A percentile compares a stretch with the other conserved stretches of the same genome.
Conservation (phyloP, 2,329 filamentous ascomycete species). For the Aspergillus tamarii region DNA sequence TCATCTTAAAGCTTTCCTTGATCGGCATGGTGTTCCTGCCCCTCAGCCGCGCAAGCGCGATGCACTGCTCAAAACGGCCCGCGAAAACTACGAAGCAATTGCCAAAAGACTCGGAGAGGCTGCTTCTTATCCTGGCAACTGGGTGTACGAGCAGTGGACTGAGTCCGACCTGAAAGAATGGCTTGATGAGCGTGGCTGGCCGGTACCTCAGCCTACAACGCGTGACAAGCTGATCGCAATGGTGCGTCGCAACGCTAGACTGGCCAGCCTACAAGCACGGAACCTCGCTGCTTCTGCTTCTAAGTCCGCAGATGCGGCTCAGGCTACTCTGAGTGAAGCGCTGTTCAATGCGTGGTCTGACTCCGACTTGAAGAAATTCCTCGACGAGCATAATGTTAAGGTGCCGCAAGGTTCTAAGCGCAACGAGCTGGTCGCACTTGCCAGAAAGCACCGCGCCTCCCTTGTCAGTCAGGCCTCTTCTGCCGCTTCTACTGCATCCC, state of each 20-base stretch:
- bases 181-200: slow-evolving; percentile 85
- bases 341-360: slow-evolving; percentile 91
- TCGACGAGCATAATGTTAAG: slow-evolving; percentile 84
- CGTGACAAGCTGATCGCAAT: slow-evolving; percentile 87
- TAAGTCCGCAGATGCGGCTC: slow-evolving; percentile 69
- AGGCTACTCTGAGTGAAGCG: slow-evolving; percentile 76
- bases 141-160: slow-evolving; percentile 89
- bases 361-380: slow-evolving; percentile 85
- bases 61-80: slow-evolving; percentile 73
- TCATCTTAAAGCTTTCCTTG: slow-evolving; percentile 88
- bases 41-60: slow-evolving; percentile 88
- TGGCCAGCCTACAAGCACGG: slow-evolving; percentile 72
- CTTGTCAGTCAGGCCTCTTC: slow-evolving; percentile 53
- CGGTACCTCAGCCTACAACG: slow-evolving; percentile 78
- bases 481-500: slow-evolving; percentile 59
- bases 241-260: slow-evolving; percentile 86
- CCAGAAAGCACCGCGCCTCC: slow-evolving; percentile 82
- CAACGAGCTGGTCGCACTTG: slow-evolving; percentile 86
- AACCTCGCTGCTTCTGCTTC: slow-evolving; percentile 63
- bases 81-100: slow-evolving; percentile 76
- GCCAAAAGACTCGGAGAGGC: slow-evolving; percentile 79
- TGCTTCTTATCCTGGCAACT: slow-evolving; percentile 85
- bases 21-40: slow-evolving; percentile 82
- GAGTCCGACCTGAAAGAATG: slow-evolving; percentile 93
- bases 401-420: slow-evolving; percentile 90